Base-by-base conservation (phyloP, 805 yeast genomes). In the Kodamaea lidongshanica region DNA sequence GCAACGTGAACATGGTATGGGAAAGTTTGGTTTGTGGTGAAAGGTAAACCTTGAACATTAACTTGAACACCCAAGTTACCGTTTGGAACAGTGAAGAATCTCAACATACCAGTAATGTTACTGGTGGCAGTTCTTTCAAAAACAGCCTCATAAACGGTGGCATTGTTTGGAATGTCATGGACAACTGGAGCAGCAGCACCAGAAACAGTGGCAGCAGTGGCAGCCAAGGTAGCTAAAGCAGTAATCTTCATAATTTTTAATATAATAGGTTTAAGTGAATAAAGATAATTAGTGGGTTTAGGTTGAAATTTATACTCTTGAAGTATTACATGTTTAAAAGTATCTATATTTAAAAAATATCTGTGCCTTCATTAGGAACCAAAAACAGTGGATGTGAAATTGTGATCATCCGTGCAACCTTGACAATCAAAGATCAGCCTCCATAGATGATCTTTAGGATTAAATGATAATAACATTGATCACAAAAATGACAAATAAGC, bases 1-100 rank as follows among this genome's bases (percentile, higher is more conserved):
- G 33, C 29, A 32, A 54, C 48, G 41, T 62, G 67, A 31, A 62
- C 48, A 37, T 60, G 66, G 51, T 62, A 62, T 18, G 45, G 30
- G 50, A 60, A 62, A 16, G 66, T 65, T 11, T 66, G 66, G 12
- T 65, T 65, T 3, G 37, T 14, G 9, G 33, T 21, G 25, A 16
- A 12, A 4, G 67, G 67, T 39, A 62, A 56, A 11, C 50, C 53
- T 3, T 38, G 16, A 13, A 61, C 29, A 23, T 56, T 46, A 7
- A 59, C 62, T 11, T 37, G 28, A 5, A 62, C 58, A 12, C 31
- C 30, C 12, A 62, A 59, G 6, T 56, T 33, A 6, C 66, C 66
- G 33, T 57, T 50, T 12, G 37, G 13, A 12, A 52, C 41, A 11
- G 55, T 40, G 13, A 46, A 33, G 31, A 62, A 61, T 13, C 33